Evolutionary conservation across 768 basidiomycete genomes (phyloP), one percentile per base, ranked within the genome.

Genomic region (Boletellus sp.): DNA sequence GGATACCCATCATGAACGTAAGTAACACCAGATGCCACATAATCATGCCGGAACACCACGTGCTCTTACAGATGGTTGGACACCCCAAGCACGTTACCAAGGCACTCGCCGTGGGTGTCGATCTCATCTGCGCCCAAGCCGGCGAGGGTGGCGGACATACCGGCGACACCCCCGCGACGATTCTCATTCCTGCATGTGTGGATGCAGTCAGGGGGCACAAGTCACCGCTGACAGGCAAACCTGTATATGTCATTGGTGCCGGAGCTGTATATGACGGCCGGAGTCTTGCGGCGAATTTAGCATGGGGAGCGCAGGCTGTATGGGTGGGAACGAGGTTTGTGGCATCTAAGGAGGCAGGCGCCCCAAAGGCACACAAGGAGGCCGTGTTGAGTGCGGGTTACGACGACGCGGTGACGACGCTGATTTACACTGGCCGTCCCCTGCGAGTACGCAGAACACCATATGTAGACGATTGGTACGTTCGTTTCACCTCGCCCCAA

Each of bases 311-410:
- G 33, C 79, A 91, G 58, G 94, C 77, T 32, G 91, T 94, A 47
- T 94, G 88, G 90, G 87, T 90, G 33, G 89, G 88, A 39, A 90
- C 88, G 4, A 81, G 93, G 40, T 94, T 95, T 61, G 92, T 94
- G 22, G 91, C 93, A 13, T 73, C 80, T 15, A 76, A 70, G 5
- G 91, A 94, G 66, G 92, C 93, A 31, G 78, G 77, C 39, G 93
- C 92, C 11, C 87, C 90, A 2, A 84, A 85, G 66, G 77, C 76
- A 52, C 93, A 95, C 74, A 95, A 95, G 71, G 84, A 93, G 9
- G 77, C 83, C 50, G 64, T 91, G 17, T 50, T 90, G 44, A 78
- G 73, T 52, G 85, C 87, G 26, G 76, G 84, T 9, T 85, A 80
- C 58, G 90, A 88, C 52, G 93, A 94, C 65, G 83, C 83, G 17